phyloP scores from a whole-genome alignment of 805 yeast species.

The Hanseniaspora meyeri region DNA sequence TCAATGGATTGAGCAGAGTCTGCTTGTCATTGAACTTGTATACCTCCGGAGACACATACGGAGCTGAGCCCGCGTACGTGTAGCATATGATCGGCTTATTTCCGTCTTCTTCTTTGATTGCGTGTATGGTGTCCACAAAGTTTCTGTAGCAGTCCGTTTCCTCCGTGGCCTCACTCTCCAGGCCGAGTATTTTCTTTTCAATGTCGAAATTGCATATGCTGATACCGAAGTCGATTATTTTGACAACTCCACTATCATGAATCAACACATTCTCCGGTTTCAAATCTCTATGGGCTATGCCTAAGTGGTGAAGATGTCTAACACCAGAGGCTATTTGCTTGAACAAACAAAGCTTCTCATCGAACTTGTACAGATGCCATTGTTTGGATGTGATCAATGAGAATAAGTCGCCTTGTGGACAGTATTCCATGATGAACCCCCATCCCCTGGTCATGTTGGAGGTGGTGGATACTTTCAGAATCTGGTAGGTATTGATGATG shows the following conservation, averaged over 20 bases:
- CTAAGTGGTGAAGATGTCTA: constrained; percentile 49
- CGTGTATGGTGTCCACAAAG: not conserved
- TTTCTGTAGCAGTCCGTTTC: not conserved
- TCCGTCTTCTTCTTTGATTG: not conserved
- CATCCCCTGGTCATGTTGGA: constrained; percentile 49
- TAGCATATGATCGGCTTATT: constrained; percentile 21
- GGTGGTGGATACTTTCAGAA: constrained; percentile 47
- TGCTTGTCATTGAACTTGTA: constrained; percentile 32
- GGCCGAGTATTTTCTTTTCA: constrained; percentile 41
- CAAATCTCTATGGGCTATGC: constrained; percentile 59
- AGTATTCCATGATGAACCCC: constrained; percentile 62
- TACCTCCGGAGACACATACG: constrained; percentile 71
- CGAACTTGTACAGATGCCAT: constrained; percentile 42
- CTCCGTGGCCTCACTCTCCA: constrained; percentile 20
- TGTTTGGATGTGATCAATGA: constrained; percentile 42
- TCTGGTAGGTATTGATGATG: constrained; percentile 42
- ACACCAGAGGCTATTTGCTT: constrained; percentile 57
- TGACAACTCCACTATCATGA: constrained; percentile 48
- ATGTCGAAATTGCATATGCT: constrained; percentile 33
- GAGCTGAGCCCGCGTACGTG: constrained; percentile 64
- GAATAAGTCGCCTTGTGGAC: constrained; percentile 52
- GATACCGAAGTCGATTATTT: constrained; percentile 68
- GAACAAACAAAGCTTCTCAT: constrained; percentile 52
- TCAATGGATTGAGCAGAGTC: constrained; percentile 26
- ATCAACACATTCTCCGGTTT: constrained; percentile 63